phyloP scores from a whole-genome alignment of 371 early-diverging fungal genomes.

The Coemansia sp. region DNA sequence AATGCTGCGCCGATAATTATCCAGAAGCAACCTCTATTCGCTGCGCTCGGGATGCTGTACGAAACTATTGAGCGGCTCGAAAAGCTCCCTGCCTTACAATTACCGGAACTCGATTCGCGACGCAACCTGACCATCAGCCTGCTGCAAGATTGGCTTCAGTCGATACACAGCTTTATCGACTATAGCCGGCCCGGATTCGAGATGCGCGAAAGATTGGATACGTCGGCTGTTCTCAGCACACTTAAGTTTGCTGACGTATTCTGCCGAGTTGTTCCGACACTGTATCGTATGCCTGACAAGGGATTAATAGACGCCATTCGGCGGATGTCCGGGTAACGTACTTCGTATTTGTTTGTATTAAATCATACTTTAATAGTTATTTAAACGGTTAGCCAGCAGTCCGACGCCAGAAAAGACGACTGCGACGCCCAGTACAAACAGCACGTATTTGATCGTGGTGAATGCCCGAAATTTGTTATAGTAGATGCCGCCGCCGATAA shows the following conservation, averaged over 20 bases:
- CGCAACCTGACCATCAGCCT: background rate
- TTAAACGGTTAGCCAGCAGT: slow-evolving; percentile 51
- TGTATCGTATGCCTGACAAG: background rate
- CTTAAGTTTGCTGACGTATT: background rate
- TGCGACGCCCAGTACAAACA: slow-evolving; percentile 66
- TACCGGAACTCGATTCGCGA: background rate
- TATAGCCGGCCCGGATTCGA: background rate
- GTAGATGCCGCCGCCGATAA: slow-evolving; percentile 81
- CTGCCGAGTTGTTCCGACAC: background rate
- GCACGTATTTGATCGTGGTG: slow-evolving; percentile 61
- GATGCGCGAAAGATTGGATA: background rate
- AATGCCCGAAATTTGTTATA: slow-evolving; percentile 77
- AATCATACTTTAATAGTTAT: background rate
- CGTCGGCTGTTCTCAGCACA: background rate
- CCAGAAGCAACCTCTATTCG: background rate
- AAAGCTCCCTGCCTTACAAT: background rate
- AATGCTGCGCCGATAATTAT: background rate
- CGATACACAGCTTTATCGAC: background rate
- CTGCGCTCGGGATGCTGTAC: background rate
- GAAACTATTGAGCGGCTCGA: background rate
- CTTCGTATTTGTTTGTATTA: too few species aligned
- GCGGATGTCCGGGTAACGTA: background rate
- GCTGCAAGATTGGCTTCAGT: slow-evolving; percentile 4
- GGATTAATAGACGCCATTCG: background rate
- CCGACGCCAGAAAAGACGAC: slow-evolving; percentile 77